phyloP scores from a whole-genome alignment of 768 basidiomycete genomes.

The Lactarius hatsudake region DNA sequence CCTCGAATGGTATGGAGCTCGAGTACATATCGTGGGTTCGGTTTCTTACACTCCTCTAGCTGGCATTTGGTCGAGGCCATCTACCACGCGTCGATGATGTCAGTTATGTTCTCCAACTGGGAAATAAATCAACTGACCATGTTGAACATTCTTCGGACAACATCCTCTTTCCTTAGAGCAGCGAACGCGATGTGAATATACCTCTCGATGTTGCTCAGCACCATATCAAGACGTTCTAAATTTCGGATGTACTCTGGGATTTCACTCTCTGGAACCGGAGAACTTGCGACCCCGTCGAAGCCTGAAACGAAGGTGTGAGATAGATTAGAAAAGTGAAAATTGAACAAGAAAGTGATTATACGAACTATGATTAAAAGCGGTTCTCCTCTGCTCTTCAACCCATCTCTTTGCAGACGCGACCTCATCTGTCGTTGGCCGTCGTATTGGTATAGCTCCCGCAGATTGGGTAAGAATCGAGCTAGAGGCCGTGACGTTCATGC shows the following conservation, averaged over 20 bases:
- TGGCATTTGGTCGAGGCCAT: conserved; percentile 20
- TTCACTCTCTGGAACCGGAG: conserved; percentile 8
- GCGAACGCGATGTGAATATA: conserved; percentile 15
- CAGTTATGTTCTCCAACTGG: neutral
- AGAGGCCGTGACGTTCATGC: neutral
- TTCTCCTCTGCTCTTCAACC: conserved; percentile 15
- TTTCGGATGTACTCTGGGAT: conserved; percentile 21
- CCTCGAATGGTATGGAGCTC: conserved; percentile 27
- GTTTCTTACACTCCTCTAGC: conserved; percentile 16
- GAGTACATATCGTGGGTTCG: conserved; percentile 22
- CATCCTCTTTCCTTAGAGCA: conserved; percentile 2
- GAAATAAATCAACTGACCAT: conserved; percentile 11
- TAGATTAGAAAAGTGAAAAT: neutral
- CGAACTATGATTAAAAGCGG: conserved; percentile 4
- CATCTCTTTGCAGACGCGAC: neutral
- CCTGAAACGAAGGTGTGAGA: neutral
- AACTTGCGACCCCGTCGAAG: conserved; percentile 1
- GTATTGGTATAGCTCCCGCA: neutral
- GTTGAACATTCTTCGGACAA: conserved; percentile 8
- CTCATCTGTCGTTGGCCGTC: conserved; percentile 4
- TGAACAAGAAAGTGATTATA: neutral
- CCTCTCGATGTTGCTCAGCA: conserved; percentile 10
- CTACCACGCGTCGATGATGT: neutral
- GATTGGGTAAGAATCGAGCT: conserved; percentile 2
- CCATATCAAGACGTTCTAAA: conserved; percentile 21